phyloP scores from a whole-genome alignment of 2,329 filamentous ascomycete genomes.

The Rutstroemia sp. region DNA sequence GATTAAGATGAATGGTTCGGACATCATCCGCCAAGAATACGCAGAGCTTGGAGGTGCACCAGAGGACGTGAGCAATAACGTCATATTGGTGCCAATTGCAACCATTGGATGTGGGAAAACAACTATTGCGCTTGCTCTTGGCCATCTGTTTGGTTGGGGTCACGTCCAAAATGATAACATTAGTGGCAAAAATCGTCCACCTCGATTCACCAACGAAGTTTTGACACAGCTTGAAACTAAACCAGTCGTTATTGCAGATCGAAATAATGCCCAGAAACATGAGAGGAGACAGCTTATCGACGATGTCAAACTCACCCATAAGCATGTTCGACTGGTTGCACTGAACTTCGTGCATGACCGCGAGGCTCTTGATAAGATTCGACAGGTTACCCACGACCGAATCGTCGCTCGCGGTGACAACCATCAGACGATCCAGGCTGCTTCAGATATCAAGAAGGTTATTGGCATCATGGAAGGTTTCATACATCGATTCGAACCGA shows the following conservation, averaged over 20 bases:
- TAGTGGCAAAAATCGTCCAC: conserved; percentile 66
- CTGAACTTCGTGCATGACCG: conserved; percentile 79
- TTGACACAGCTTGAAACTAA: conserved; percentile 55
- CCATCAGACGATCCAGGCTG: conserved; percentile 93
- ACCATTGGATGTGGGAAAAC: conserved; percentile 97
- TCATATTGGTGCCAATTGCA: conserved; percentile 83
- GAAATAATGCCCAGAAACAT: conserved; percentile 86
- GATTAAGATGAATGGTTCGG: conserved; percentile 78
- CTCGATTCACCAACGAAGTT: conserved; percentile 67
- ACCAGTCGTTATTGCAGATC: conserved; percentile 78
- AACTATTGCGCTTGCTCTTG: conserved; percentile 75
- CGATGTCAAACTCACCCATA: conserved; percentile 60
- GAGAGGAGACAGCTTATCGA: conserved; percentile 83
- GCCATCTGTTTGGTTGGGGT: conserved; percentile 81
- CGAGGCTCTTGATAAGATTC: conserved; percentile 60
- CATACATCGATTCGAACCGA: conserved; percentile 73
- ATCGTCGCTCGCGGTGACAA: conserved; percentile 87
- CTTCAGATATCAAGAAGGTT: conserved; percentile 64
- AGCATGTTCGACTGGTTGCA: conserved; percentile 67
- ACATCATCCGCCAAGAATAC: conserved; percentile 73
- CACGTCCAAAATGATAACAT: conserved; percentile 98
- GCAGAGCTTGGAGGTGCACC: conserved; percentile 41
- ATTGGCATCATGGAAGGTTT: conserved; percentile 94
- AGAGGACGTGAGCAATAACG: conserved; percentile 52
- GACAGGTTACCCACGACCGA: conserved; percentile 66